Evolutionary conservation across 1,284 basidiomycete species (phyloP).

Genomic region (Sphaerobolus stellatus): DNA sequence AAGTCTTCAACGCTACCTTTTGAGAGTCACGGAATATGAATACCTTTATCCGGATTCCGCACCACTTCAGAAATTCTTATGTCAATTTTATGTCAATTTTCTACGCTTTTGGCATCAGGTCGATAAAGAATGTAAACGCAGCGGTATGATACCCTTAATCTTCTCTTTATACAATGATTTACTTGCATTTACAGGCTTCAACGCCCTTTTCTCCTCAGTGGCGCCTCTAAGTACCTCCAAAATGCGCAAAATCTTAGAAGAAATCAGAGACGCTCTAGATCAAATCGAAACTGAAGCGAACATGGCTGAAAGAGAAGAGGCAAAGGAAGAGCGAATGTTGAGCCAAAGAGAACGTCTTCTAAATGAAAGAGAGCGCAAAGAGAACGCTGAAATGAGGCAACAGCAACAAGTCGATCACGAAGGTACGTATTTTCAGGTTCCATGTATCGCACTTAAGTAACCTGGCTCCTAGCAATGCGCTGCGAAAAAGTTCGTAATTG

Average conservation of each 20-base stretch:
- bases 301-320: not conserved
- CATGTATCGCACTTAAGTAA: too few relatives aligned
- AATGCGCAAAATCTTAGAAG: not conserved
- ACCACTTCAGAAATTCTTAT: conserved; percentile 18
- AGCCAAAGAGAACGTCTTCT: not conserved
- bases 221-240: not conserved
- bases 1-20: not conserved
- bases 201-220: not conserved
- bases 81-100: conserved; percentile 20
- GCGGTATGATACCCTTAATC: conserved; percentile 11
- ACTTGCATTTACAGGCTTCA: not conserved
- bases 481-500: not conserved
- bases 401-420: not conserved
- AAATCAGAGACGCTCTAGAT: conserved; percentile 1
- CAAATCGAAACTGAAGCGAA: not conserved
- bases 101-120: conserved; percentile 24
- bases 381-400: not conserved
- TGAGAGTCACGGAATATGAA: conserved; percentile 4
- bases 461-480: too few relatives aligned
- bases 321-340: not conserved
- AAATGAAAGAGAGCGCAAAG: not conserved
- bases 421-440: too few relatives aligned
- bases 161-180: not conserved
- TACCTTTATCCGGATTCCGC: conserved; percentile 1
- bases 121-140: conserved; percentile 21